These are phyloP conservation scores for Limonium bicolor DNA, from an alignment of 148 eudicot genomes.

Conservation along the genomic window DNA sequence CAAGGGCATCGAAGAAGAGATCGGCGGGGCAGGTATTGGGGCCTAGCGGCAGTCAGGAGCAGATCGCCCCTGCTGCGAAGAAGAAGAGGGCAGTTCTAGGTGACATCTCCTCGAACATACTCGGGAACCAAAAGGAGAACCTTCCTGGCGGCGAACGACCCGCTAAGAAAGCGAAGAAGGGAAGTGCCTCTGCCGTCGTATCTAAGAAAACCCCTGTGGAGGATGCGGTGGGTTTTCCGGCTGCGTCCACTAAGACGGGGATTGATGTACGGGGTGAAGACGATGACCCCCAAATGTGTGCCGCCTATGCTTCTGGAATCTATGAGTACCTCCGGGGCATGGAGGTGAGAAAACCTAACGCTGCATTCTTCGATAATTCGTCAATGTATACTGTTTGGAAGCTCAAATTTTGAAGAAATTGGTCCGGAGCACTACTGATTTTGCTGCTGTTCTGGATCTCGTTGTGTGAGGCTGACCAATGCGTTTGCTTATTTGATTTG, in stretches of 20 bases:
- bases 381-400: not conserved
- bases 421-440: not conserved
- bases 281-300: constrained; percentile 70
- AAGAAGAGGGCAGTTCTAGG: constrained; percentile 65
- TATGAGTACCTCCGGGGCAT: constrained; percentile 53
- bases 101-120: constrained; percentile 27
- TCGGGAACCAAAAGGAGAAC: constrained; percentile 14
- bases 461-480: not conserved
- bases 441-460: not conserved
- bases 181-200: not conserved
- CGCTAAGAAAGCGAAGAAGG: constrained; percentile 14
- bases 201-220: constrained; percentile 11
- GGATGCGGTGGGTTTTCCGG: constrained; percentile 1
- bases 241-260: constrained; percentile 3
- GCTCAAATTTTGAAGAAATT: not conserved
- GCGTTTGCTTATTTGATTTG: not conserved
- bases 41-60: not conserved
- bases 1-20: constrained; percentile 49
- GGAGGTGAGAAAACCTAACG: constrained; percentile 42
- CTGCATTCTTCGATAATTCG: not conserved
- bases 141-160: constrained; percentile 1
- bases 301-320: constrained; percentile 42
- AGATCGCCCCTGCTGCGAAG: constrained; percentile 5
- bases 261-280: constrained; percentile 20
- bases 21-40: constrained; percentile 16